Base-by-base conservation (phyloP, 495 filamentous ascomycete species). In the Aspergillus homomorphus region DNA sequence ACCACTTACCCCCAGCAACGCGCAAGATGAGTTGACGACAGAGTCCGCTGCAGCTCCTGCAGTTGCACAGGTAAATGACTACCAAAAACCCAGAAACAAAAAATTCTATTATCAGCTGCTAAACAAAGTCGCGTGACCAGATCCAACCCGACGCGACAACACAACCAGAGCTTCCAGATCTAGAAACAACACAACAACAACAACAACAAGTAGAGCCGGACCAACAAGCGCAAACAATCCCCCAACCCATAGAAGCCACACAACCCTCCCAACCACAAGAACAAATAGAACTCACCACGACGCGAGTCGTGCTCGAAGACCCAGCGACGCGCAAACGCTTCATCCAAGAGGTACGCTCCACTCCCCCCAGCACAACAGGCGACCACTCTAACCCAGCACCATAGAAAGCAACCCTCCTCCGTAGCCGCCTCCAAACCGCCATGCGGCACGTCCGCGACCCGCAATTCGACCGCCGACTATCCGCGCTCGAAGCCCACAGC, bases 361-460 rank as follows among this genome's bases (percentile, higher is more conserved):
- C 19, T 24, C 51, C 49, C 45, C 18, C 21, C 20, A 16, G 0
- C 43, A 23, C 22, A 33, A 23, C 48, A 44, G 54, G 57, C 48
- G 65, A 15, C 52, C 60, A 9, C n/a, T 24, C 51, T 48, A 54
- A 28, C n/a, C 19, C 2, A n/a, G 16, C 28, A 18, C 51, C 22
- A 38, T 2, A 79, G 76, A 77, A 77, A 77, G 76, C 76, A 45
- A 64, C 45, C 41, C 69, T 77, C n/a, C 73, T 77, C 57, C 74
- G 72, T 28, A 74, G 58, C 56, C 69, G 71, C 57, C 65, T 79
- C 38, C 76, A 77, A 68, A 73, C 63, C 45, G 76, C 76, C 44
- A 79, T 77, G 76, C 74, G 71, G 53, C 72, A 73, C 48, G 70
- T 74, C 15, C 62, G 63, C 51, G 68, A 73, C 52, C 68, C 76